Base-by-base conservation (phyloP, 2,329 filamentous ascomycete genomes). In the Nemania serpens region DNA sequence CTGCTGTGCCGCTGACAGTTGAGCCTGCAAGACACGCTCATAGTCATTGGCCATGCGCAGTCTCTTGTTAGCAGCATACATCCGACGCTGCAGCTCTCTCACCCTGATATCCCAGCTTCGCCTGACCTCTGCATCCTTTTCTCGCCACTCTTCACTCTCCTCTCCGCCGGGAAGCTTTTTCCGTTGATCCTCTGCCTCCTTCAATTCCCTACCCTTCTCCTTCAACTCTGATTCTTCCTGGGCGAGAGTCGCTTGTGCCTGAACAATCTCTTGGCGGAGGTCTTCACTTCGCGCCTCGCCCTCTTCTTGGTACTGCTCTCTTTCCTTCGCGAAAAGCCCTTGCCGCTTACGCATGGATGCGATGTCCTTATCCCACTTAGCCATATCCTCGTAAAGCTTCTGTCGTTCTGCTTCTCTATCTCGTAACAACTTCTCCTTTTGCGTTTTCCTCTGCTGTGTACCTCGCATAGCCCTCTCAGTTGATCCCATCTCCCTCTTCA, bases 391-490 rank as follows among this genome's bases (percentile, higher is more conserved):
- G 57, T 87, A 83, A 62, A 91, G 79, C 71, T 90, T 92, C 66
- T 84, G 78, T 55, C 87, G 82, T 71, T 92, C 89, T 15, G 82
- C 81, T 68, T 87, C 82, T 73, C 89, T 91, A 52, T 91, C 87
- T 68, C 85, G 85, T 53, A 93, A 72, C 9, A 83, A 70, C 68
- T 88, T 88, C 71, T 97, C 91, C 71, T 91, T 91, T 71, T 93
- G 91, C 0, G 85, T 82, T 68, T 89, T 91, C 62, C 90, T 89
- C 65, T 89, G 91, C 72, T 96, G 90, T 1, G 91, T 89, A 4
- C 87, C 84, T 49, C 92, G 87, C 79, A 96, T 97, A 66, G 91
- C 83, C 55, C 91, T 87, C 74, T 96, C 92, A 5, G 93, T 86
- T 47, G 85, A 86, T 54, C 91, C 88, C 55, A 96, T 88, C 71